Evolutionary conservation across 148 eudicot species (phyloP).

Genomic region (Gaultheria prostrata): DNA sequence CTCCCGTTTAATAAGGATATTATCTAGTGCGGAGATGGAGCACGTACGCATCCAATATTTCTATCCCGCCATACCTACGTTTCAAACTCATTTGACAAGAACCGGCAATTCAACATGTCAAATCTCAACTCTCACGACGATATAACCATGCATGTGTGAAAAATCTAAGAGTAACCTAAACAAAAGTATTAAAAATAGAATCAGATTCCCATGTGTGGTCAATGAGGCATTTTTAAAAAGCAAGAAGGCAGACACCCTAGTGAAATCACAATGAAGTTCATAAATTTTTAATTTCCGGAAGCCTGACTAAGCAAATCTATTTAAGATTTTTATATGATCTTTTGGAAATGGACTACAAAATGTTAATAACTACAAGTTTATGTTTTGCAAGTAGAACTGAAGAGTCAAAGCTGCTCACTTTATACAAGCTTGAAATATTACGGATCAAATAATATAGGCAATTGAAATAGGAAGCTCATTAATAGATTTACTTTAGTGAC

Average conservation of each 20-base stretch:
- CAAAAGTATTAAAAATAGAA: not conserved
- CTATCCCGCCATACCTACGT: not conserved
- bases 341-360: not conserved
- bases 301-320: not conserved
- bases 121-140: not conserved
- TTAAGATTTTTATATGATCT: not conserved
- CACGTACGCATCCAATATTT: not conserved
- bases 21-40: not conserved
- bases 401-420: not conserved
- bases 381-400: not conserved
- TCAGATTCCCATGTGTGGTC: not conserved
- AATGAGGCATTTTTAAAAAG: not conserved
- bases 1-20: not conserved
- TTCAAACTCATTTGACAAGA: not conserved
- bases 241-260: not conserved
- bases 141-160: not conserved
- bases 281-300: not conserved
- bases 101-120: not conserved
- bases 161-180: not conserved
- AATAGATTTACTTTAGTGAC: not conserved
- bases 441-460: not conserved
- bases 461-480: not conserved
- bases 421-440: not conserved
- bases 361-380: not conserved
- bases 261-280: not conserved